These are phyloP conservation scores for Orbilia blumenaviensis DNA, from an alignment of 2,329 filamentous ascomycete genomes.

Conservation along the genomic window DNA sequence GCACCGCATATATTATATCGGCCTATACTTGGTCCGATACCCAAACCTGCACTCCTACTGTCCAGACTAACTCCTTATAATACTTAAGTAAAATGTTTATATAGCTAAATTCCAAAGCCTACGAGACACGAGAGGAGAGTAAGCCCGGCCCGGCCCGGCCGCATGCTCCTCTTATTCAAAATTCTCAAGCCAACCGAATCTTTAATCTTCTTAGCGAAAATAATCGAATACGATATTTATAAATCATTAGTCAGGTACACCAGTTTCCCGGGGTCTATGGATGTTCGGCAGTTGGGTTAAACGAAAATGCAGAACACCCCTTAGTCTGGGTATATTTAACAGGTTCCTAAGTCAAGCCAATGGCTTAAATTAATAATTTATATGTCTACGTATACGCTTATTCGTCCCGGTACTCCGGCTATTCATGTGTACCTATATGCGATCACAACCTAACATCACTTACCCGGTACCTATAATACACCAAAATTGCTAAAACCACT, in stretches of 20 bases:
- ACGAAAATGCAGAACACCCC: neutral
- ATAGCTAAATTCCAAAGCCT: no score
- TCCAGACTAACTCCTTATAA: no score
- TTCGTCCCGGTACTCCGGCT: conserved; percentile 38
- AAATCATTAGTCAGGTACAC: conserved; percentile 22
- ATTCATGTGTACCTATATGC: neutral
- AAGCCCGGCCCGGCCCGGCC: no score
- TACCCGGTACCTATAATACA: no score
- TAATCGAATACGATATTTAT: neutral
- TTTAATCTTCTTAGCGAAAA: neutral
- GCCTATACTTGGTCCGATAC: conserved; percentile 19
- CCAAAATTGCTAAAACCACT: no score
- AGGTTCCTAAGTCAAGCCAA: neutral
- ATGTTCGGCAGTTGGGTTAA: neutral
- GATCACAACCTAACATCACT: no score
- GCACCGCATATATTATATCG: conserved; percentile 11
- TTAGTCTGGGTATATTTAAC: neutral
- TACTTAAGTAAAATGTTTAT: no score
- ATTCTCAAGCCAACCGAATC: conserved; percentile 1
- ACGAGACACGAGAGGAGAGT: no score
- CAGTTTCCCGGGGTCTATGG: neutral
- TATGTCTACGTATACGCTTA: conserved; percentile 24
- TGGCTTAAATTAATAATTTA: neutral
- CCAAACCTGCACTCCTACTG: neutral
- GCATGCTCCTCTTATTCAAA: no score